These are phyloP conservation scores for Quambalaria eucalypti DNA, from an alignment of 1,284 basidiomycete species.

Conservation along the genomic window DNA sequence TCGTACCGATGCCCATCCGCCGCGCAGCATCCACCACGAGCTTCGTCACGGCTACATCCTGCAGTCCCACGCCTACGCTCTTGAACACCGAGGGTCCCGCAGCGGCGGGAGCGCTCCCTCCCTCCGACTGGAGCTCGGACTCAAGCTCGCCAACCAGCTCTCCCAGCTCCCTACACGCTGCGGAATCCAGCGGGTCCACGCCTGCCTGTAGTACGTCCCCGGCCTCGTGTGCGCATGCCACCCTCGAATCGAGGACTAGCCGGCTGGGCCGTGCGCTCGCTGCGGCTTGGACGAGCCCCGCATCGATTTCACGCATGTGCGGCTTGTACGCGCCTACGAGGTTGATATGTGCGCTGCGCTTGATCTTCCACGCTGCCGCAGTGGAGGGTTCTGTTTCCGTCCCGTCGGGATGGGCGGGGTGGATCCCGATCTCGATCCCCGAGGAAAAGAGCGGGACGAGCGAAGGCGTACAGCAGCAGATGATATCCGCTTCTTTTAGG, in stretches of 20 bases:
- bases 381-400: conserved; percentile 37
- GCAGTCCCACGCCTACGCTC: not conserved
- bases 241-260: not conserved
- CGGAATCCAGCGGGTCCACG: not conserved
- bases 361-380: not conserved
- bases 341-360: not conserved
- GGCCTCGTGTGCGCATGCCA: conserved; percentile 2
- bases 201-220: not conserved
- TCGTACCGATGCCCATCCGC: too few relatives aligned
- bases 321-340: too few relatives aligned
- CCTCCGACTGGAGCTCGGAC: too few relatives aligned
- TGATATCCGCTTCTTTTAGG: conserved; percentile 55
- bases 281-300: not conserved
- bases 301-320: not conserved
- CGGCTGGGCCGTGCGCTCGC: not conserved
- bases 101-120: too few relatives aligned
- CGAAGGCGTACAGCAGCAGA: conserved; percentile 70
- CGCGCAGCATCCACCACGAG: too few relatives aligned
- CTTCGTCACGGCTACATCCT: too few relatives aligned
- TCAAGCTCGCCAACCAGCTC: not conserved
- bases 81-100: conserved; percentile 1
- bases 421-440: too few relatives aligned
- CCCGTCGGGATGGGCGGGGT: too few relatives aligned
- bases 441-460: conserved; percentile 61
- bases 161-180: not conserved